Evolutionary conservation across 495 filamentous ascomycete genomes (phyloP), one percentile per base, ranked within the genome.

Genomic region (Aspergillus taichungensis): DNA sequence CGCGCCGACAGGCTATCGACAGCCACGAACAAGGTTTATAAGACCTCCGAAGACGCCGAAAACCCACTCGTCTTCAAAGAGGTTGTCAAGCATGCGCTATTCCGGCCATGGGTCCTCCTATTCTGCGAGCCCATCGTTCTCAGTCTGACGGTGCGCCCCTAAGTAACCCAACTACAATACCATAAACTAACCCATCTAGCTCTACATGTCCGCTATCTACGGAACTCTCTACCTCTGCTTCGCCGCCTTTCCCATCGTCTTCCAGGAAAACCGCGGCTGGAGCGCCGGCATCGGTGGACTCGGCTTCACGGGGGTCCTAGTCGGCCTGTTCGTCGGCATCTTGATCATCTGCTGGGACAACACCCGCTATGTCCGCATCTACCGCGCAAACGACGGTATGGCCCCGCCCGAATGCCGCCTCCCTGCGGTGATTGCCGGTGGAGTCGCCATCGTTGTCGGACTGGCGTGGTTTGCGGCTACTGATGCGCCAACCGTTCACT

Each of bases 141-240:
- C 30, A 40, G 12, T 9, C 24, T 40, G 13, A 40, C 38, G 2
- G 38, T 40, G 71, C 6, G 66, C 77, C 13, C n/a, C n/a, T n/a
- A n/a, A n/a, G n/a, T n/a, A n/a, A n/a, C n/a, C n/a, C n/a, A n/a
- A n/a, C n/a, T n/a, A n/a, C n/a, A n/a, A n/a, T n/a, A n/a, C n/a
- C n/a, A n/a, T n/a, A n/a, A n/a, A n/a, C n/a, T n/a, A n/a, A n/a
- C n/a, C n/a, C n/a, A n/a, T n/a, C n/a, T 74, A 71, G 9, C 38
- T 80, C 7, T 85, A 85, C 59, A 71, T 83, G 51, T 72, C 78
- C 14, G 67, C 82, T 41, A 63, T 73, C 13, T 84, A 83, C 52
- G 76, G 79, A 0, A 73, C 80, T n/a, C 60, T 85, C 1, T 87
- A 86, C 59, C 68, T 87, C 7, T 69, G 85, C 29, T 88, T 89